Evolutionary conservation across 106 monocot genomes (phyloP), one percentile per base, ranked within the genome.

Genomic region (Platanthera zijinensis): DNA sequence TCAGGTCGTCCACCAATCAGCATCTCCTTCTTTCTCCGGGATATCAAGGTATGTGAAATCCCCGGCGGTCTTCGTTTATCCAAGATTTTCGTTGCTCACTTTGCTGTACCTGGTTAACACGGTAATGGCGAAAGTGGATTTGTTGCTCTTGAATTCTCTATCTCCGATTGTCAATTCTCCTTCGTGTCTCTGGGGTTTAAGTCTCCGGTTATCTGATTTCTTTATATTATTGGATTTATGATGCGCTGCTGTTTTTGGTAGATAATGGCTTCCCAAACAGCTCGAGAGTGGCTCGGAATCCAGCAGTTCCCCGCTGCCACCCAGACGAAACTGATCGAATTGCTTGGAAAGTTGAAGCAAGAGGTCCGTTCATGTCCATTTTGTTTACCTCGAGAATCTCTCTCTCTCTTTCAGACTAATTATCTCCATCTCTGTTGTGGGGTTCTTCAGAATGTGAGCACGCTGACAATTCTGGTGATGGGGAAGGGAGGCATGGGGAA

Each of bases 401-500:
- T 10, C 54, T 39, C 51, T 47, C 51, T 57, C 12, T 75, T 48
- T 5, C 62, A 76, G 5, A 51, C 66, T 51, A 9, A 46, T 3
- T 62, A 7, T 61, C 11, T 72, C 47, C 72, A 5, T 18, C 50
- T 53, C 7, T 71, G 3, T 51, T 17, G 13, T 51, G 52, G 9
- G 48, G 73, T 10, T 50, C 15, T 61, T 57, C 50, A 96, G 93
- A 89, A 97, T 84, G 93, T 91, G 77, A 82, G 80, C 78, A 86
- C 89, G 12, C 73, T 97, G 79, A 93, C 93, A 8, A 91, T 97
- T 84, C 91, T 97, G 39, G 91, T 91, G 69, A 94, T 94, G 94
- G 93, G 97, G 30, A 97, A 94, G 69, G 97, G 91, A 15, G 97
- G 97, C 7, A 89, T 97, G 10, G 97, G 97, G 51, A 97, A 97